Evolutionary conservation across 1,284 basidiomycete genomes (phyloP), one percentile per base, ranked within the genome.

Genomic region (Pseudozyma hubeiensis): DNA sequence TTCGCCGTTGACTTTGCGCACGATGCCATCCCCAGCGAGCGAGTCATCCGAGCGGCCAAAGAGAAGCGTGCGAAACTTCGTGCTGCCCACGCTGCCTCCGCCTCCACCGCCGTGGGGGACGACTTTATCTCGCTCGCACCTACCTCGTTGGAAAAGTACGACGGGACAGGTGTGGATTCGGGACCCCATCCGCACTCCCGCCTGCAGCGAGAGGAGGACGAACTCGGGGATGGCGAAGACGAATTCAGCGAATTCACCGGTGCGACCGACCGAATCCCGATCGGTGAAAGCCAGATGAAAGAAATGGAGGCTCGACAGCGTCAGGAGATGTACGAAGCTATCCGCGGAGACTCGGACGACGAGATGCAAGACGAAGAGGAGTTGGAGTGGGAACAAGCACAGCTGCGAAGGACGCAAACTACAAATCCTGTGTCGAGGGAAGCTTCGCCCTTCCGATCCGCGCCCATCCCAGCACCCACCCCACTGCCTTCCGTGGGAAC

Each of bases 311-410:
- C 57, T 19, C 52, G 58, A 14, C 69, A 75, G 34, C 48, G 80
- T 14, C 34, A 50, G 34, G 71, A 79, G 43, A 75, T 77, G 60
- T 54, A 60, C 9, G 69, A 63, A 29, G 75, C 68, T 10, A 45
- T 59, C 5, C 76, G 72, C 4, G 67, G 67, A 1, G 53, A 92
- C 90, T 89, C 91, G 85, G 91, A 92, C 84, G 90, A 92, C 71
- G 89, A 89, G 53, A 89, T 89, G 60, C 91, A 92, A 56, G 90
- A 91, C 55, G 89, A 90, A 58, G 13, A 41, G 2, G 40, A 24
- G 24, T 88, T 89, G 75, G 87, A 86, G 61, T 84, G 78, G 78
- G 80, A 81, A 48, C 51, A 54, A 4, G 75, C 78, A 0, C 80
- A 81, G 60, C 34, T 81, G 47, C 56, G 68, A 9, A 70, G 77